A percentile compares a stretch with the other conserved stretches of the same genome.
Conservation (phyloP, 305 asterid species). For the Galium porrigens region DNA sequence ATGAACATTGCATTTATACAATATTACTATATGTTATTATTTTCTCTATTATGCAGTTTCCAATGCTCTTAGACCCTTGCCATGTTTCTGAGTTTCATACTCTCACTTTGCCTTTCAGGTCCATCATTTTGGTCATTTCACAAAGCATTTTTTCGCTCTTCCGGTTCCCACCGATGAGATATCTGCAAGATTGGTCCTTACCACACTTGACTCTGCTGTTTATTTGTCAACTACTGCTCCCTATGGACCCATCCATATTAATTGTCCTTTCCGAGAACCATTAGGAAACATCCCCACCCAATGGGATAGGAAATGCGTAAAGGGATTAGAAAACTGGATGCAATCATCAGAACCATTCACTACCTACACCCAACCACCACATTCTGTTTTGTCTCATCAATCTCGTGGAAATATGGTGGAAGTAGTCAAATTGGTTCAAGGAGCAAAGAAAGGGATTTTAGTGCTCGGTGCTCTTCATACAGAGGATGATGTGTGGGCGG, state of each 20-base stretch:
- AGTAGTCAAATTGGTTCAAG: constrained; percentile 48
- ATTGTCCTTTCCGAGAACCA: constrained; percentile 92
- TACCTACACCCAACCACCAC: constrained; percentile 38
- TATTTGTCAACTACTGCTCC: constrained; percentile 63
- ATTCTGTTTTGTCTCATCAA: constrained; percentile 29
- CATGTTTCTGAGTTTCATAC: neutral
- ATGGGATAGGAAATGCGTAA: constrained; percentile 51
- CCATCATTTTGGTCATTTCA: constrained; percentile 73
- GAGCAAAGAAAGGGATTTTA: constrained; percentile 57
- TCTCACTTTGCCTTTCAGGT: constrained; percentile 29
- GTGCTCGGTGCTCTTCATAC: constrained; percentile 68
- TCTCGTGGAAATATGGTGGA: constrained; percentile 31
- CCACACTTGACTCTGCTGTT: constrained; percentile 73
- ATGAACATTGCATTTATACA: neutral
- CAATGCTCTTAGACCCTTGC: neutral
- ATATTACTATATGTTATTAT: no score
- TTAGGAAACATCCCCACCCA: constrained; percentile 38
- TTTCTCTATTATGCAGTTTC: neutral
- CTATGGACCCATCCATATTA: constrained; percentile 77
- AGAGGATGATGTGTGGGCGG: constrained; percentile 93
- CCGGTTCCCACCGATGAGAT: constrained; percentile 69
- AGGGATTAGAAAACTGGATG: constrained; percentile 71
- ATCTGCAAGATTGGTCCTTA: constrained; percentile 72
- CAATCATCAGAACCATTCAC: constrained; percentile 60
- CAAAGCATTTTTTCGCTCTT: constrained; percentile 62